Evolutionary conservation across 352 stramenopile genomes (phyloP).

Genomic region (Phytophthora meadii): DNA sequence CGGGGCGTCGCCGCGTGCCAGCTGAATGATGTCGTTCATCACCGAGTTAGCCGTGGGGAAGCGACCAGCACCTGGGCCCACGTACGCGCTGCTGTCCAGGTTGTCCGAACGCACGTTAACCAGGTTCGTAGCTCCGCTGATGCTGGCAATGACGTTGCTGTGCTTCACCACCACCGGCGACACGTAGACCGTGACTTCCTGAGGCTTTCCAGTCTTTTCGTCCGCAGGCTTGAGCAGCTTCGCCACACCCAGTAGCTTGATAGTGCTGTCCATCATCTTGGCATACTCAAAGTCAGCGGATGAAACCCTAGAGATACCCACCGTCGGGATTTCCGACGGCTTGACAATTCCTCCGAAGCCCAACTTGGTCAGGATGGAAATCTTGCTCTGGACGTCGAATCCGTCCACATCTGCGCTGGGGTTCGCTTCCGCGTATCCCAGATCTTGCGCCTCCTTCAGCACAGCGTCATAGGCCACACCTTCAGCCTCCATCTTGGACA

Average conservation of each 20-base stretch:
- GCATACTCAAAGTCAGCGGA: constrained; percentile 96
- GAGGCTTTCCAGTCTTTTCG: constrained; percentile 64
- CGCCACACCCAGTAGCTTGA: constrained; percentile 95
- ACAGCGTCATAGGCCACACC: constrained; percentile 93
- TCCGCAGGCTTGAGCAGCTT: constrained; percentile 83
- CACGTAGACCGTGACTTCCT: constrained; percentile 94
- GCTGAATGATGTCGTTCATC: constrained; percentile 95
- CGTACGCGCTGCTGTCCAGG: constrained; percentile 91
- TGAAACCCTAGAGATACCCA: constrained; percentile 93
- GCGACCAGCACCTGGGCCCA: constrained; percentile 93
- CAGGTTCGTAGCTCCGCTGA: constrained; percentile 91
- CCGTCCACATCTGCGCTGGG: constrained; percentile 96
- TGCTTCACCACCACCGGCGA: constrained; percentile 92
- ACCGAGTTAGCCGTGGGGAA: constrained; percentile 97
- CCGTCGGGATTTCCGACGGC: constrained; percentile 89
- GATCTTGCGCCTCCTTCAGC: constrained; percentile 93
- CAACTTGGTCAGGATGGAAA: constrained; percentile 95
- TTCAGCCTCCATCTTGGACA: constrained; percentile 97
- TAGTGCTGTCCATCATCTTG: constrained; percentile 95
- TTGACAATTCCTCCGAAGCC: constrained; percentile 93
- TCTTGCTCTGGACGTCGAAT: constrained; percentile 96
- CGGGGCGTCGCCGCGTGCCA: constrained; percentile 87
- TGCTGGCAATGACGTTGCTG: constrained; percentile 90
- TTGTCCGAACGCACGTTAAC: constrained; percentile 92
- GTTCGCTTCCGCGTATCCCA: constrained; percentile 95